These are phyloP conservation scores for Plasmodium adleri DNA, from an alignment of 169 alveolate species.

Conservation along the genomic window DNA sequence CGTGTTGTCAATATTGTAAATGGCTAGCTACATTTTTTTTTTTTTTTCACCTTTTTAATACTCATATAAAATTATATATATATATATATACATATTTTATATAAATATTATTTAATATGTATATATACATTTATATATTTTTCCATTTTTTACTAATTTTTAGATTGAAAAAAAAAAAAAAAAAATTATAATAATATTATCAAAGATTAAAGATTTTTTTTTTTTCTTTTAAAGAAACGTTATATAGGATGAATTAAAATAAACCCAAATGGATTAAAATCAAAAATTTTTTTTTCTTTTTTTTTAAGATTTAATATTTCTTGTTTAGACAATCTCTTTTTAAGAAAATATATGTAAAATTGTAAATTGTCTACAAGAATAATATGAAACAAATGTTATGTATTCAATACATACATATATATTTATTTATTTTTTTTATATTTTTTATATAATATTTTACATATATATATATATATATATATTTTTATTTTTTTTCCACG, in stretches of 20 bases:
- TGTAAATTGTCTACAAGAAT: no score
- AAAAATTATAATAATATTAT: slow-evolving; percentile 2
- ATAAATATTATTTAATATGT: background rate
- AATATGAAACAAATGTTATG: no score
- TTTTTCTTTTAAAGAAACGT: slow-evolving; percentile 10
- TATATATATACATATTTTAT: background rate
- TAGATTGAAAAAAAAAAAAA: slow-evolving; percentile 56
- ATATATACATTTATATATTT: slow-evolving; percentile 1
- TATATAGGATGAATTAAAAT: slow-evolving; percentile 13
- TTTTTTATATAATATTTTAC: no score
- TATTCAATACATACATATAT: no score
- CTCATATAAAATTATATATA: background rate
- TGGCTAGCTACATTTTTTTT: background rate
- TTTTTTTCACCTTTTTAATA: slow-evolving; percentile 5
- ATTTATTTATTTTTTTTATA: no score
- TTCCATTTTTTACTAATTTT: slow-evolving; percentile 22
- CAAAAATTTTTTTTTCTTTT: background rate
- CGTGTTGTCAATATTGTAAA: slow-evolving; percentile 3
- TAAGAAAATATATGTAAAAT: no score
- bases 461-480: no score
- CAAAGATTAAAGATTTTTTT: slow-evolving; percentile 29
- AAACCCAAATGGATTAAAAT: slow-evolving; percentile 8
- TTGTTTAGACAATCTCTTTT: no score
- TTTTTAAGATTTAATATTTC: no score
- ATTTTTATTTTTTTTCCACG: no score